Evolutionary conservation across 1,284 basidiomycete genomes (phyloP).

Genomic region (Vanrija humicola): DNA sequence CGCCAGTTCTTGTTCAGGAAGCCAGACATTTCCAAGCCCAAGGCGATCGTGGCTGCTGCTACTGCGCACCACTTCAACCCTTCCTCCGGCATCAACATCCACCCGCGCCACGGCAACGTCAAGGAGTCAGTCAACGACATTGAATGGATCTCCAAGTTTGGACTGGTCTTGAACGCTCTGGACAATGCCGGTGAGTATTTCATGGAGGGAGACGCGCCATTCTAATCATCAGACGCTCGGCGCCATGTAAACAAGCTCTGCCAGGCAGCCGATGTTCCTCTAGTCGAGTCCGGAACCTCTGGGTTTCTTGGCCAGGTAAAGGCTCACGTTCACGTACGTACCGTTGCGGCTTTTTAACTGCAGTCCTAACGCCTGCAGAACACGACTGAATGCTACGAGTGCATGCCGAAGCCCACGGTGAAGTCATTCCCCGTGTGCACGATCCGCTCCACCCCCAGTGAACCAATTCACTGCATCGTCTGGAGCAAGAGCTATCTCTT

Average conservation of each 20-base stretch:
- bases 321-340: conserved; percentile 54
- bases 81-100: conserved; percentile 62
- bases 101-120: conserved; percentile 90
- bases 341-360: too few species aligned
- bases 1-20: conserved; percentile 97
- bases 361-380: conserved; percentile 54
- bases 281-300: conserved; percentile 95
- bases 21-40: conserved; percentile 95
- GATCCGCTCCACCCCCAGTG: conserved; percentile 93
- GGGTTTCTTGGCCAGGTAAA: conserved; percentile 79
- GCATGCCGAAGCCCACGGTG: conserved; percentile 79
- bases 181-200: conserved; percentile 77
- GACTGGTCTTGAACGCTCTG: conserved; percentile 91
- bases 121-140: conserved; percentile 89
- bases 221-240: conserved; percentile 62
- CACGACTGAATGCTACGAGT: conserved; percentile 86
- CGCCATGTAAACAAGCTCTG: conserved; percentile 97
- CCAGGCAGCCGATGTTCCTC: conserved; percentile 80
- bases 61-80: conserved; percentile 91
- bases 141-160: conserved; percentile 83
- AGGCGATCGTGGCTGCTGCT: conserved; percentile 86
- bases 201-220: neutral
- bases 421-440: conserved; percentile 98
- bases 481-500: conserved; percentile 99
- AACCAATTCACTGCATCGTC: conserved; percentile 97